Evolutionary conservation across 805 yeast genomes (phyloP).

Genomic region (Clavispora carvajalis): DNA sequence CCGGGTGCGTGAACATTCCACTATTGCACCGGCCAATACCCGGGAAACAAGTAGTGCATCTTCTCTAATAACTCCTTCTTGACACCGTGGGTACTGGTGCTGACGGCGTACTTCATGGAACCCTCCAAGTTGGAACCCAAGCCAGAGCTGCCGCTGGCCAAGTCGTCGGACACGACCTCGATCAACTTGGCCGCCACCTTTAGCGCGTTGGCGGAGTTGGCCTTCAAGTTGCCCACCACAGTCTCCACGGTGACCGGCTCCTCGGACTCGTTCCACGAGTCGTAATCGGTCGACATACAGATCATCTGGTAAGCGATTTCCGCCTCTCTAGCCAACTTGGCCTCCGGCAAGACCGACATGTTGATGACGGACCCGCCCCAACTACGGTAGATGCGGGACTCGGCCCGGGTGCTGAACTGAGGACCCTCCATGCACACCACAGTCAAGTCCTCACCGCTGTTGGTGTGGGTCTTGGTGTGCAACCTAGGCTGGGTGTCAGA

Average conservation of each 20-base stretch:
- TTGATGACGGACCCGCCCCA: constrained; percentile 96
- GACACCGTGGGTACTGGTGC: constrained; percentile 71
- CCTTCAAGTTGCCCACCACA: constrained; percentile 83
- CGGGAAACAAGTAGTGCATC: constrained; percentile 86
- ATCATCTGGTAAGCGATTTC: constrained; percentile 96
- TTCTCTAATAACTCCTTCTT: constrained; percentile 68
- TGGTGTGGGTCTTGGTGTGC: constrained; percentile 58
- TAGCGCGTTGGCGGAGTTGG: constrained; percentile 85
- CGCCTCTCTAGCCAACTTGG: constrained; percentile 94
- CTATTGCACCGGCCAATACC: constrained; percentile 61
- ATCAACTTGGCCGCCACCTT: constrained; percentile 66
- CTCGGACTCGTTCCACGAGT: constrained; percentile 94
- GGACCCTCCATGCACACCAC: constrained; percentile 99
- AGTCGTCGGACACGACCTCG: constrained; percentile 57
- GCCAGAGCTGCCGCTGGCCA: constrained; percentile 43
- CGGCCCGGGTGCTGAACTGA: constrained; percentile 95
- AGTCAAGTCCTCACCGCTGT: constrained; percentile 65
- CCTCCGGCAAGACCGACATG: constrained; percentile 97
- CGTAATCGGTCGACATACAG: constrained; percentile 98
- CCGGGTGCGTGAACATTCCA: too few species aligned
- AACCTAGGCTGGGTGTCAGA: constrained; percentile 36
- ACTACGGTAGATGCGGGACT: constrained; percentile 74
- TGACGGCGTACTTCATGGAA: constrained; percentile 73
- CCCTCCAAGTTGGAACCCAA: constrained; percentile 72
- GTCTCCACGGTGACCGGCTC: constrained; percentile 98